phyloP scores from a whole-genome alignment of 306 rosid species.

The Trifolium repens region DNA sequence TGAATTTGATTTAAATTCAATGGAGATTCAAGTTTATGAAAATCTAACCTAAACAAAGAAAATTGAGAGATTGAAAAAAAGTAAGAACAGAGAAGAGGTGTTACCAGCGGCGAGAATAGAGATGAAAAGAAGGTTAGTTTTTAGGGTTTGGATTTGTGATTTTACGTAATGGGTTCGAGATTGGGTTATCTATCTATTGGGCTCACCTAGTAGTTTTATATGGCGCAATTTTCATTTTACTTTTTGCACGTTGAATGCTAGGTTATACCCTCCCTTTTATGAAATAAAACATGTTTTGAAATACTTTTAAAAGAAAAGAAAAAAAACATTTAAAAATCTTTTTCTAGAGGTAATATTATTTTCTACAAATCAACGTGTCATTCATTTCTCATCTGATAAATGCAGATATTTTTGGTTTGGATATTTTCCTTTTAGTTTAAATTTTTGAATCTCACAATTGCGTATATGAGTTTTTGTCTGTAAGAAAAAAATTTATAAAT shows the following conservation, averaged over 20 bases:
- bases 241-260: neutral
- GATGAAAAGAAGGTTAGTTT: neutral
- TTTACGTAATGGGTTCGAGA: slow-evolving; percentile 29
- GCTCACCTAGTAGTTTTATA: neutral
- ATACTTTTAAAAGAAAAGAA: no score
- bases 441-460: no score
- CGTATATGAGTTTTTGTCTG: no score
- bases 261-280: neutral
- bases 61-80: neutral
- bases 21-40: neutral
- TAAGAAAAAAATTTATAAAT: no score
- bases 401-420: no score
- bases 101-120: slow-evolving; percentile 12
- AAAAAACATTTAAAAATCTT: no score
- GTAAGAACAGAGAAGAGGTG: neutral
- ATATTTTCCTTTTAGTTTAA: no score
- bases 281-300: neutral
- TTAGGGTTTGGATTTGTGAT: slow-evolving; percentile 30
- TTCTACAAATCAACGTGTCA: no score
- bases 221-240: neutral
- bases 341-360: no score
- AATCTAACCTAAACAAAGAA: neutral
- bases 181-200: neutral
- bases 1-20: neutral
- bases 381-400: no score